Percentiles rank a stretch among this genome's conserved stretches.
phyloP scores from a whole-genome alignment of 805 yeast genomes.

The Groenewaldozyma tartarivorans region DNA sequence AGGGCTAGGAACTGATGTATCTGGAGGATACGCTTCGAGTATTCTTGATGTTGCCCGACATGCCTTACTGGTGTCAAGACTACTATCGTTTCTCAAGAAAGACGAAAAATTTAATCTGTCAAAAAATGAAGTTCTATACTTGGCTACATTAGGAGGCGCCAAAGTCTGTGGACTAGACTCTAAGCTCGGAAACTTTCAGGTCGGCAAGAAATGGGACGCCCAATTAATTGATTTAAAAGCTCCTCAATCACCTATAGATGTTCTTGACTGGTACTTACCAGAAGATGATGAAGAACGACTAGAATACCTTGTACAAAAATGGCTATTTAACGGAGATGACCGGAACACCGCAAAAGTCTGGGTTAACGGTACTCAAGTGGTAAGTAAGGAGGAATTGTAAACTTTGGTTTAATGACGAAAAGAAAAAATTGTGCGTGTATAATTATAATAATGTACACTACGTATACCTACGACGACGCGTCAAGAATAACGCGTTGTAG shows the following conservation, averaged over 20 bases:
- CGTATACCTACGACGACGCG: too few species aligned
- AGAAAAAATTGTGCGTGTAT: too few species aligned
- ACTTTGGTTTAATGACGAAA: too few species aligned
- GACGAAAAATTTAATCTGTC: constrained; percentile 42
- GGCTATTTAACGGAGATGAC: constrained; percentile 94
- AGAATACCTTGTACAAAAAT: constrained; percentile 61
- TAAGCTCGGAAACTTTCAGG: constrained; percentile 57
- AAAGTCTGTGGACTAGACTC: constrained; percentile 50
- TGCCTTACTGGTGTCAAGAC: constrained; percentile 63
- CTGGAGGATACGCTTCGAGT: constrained; percentile 67
- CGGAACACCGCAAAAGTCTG: constrained; percentile 74
- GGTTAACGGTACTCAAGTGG: constrained; percentile 69
- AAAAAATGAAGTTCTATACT: constrained; percentile 60
- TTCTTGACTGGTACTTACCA: constrained; percentile 60
- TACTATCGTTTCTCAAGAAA: constrained; percentile 48
- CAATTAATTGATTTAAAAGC: constrained; percentile 61
- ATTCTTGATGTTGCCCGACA: constrained; percentile 58
- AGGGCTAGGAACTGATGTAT: constrained; percentile 70
- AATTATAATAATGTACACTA: too few species aligned
- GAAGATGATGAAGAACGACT: constrained; percentile 29
- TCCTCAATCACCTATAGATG: constrained; percentile 54
- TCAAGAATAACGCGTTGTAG: too few species aligned
- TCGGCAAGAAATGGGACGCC: constrained; percentile 77
- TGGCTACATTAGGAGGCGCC: constrained; percentile 91
- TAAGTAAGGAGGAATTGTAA: too few species aligned